These are phyloP conservation scores for Sclerotinia trifoliorum DNA, from an alignment of 2,329 filamentous ascomycete genomes.

Conservation along the genomic window DNA sequence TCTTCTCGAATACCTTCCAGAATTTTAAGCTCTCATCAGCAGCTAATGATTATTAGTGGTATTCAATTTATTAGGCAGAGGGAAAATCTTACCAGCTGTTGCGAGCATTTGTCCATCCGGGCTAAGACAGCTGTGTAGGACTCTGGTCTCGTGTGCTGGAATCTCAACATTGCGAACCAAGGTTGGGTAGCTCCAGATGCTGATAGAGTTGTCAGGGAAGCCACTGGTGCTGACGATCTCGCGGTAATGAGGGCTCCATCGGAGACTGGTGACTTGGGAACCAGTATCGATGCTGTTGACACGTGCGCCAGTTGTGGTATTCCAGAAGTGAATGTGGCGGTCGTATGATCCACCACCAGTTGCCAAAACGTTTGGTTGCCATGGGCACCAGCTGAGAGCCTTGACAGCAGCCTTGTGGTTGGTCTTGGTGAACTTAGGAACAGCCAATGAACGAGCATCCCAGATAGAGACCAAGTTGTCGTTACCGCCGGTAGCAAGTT, in stretches of 20 bases:
- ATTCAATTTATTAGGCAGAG: constrained; percentile 2
- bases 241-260: constrained; percentile 95
- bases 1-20: constrained; percentile 99
- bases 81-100: constrained; percentile 66
- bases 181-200: constrained; percentile 98
- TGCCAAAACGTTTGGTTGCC: constrained; percentile 95
- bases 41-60: constrained; percentile 50
- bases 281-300: constrained; percentile 99
- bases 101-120: constrained; percentile 98
- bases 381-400: constrained; percentile 97
- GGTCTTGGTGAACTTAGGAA: constrained; percentile 98
- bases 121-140: constrained; percentile 94
- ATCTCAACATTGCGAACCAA: constrained; percentile 98
- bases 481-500: constrained; percentile 96
- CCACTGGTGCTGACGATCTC: constrained; percentile 97
- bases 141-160: constrained; percentile 92
- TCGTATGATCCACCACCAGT: constrained; percentile 96
- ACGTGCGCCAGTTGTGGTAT: constrained; percentile 93
- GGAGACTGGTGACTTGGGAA: constrained; percentile 92
- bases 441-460: constrained; percentile 89
- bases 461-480: constrained; percentile 99
- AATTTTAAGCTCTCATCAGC: constrained; percentile 98
- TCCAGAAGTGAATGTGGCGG: constrained; percentile 99
- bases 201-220: constrained; percentile 98
- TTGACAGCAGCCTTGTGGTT: constrained; percentile 99